phyloP scores from a whole-genome alignment of 768 basidiomycete genomes.

The Plicaturopsis crispa region DNA sequence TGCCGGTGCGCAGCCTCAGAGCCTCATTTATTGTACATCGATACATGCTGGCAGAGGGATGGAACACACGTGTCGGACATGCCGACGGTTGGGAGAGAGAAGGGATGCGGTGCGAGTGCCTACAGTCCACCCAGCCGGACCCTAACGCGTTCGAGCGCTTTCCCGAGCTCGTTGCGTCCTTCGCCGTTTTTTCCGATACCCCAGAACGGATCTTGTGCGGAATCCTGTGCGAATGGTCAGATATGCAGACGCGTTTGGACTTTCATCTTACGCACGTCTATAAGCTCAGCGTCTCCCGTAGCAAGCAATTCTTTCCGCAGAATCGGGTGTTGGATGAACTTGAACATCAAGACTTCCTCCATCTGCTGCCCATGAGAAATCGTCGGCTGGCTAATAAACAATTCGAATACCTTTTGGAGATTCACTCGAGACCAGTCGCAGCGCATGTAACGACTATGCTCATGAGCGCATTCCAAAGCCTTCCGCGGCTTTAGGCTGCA shows the following conservation, averaged over 20 bases:
- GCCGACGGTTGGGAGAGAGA: not conserved
- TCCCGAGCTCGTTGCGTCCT: constrained; percentile 71
- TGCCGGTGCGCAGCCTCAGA: too few relatives aligned
- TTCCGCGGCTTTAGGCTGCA: constrained; percentile 55
- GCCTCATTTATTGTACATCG: too few relatives aligned
- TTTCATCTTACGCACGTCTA: constrained; percentile 43
- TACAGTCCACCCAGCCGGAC: constrained; percentile 42
- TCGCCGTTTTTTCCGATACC: constrained; percentile 59
- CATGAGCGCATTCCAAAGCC: constrained; percentile 62
- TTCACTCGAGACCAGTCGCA: constrained; percentile 66
- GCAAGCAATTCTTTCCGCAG: constrained; percentile 51
- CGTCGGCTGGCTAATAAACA: not conserved
- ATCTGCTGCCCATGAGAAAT: constrained; percentile 32
- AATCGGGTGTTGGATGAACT: constrained; percentile 64
- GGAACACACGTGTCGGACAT: too few relatives aligned
- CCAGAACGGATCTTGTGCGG: constrained; percentile 76
- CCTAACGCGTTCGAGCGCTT: constrained; percentile 57
- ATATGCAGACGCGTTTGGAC: not conserved
- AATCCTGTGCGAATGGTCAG: constrained; percentile 56
- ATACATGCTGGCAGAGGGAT: too few relatives aligned
- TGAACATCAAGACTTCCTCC: constrained; percentile 56
- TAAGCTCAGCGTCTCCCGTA: constrained; percentile 58
- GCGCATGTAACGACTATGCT: constrained; percentile 53
- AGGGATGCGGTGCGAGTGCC: not conserved
- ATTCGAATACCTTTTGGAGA: constrained; percentile 42